Conservation (phyloP, 2,329 filamentous ascomycete species). For the Zalaria obscura region DNA sequence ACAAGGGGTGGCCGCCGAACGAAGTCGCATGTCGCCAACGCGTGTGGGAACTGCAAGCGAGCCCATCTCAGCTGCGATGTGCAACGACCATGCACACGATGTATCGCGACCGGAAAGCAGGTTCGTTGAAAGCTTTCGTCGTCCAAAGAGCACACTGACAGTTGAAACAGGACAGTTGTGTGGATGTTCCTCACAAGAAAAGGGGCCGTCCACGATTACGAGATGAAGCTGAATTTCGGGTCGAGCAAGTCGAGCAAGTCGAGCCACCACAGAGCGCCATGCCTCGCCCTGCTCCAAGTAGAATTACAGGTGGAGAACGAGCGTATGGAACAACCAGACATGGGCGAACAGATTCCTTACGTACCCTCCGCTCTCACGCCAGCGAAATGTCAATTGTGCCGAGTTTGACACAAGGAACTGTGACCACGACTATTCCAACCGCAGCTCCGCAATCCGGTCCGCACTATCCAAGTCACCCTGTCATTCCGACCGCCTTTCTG, state of each 20-base stretch:
- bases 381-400: background rate
- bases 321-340: slow-evolving; percentile 13
- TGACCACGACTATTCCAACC: background rate
- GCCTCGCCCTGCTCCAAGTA: no score
- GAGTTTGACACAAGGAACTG: background rate
- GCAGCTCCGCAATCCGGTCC: background rate
- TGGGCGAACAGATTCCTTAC: slow-evolving; percentile 17
- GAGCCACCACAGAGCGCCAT: background rate
- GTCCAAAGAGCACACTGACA: slow-evolving; percentile 1
- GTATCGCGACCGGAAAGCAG: slow-evolving; percentile 60
- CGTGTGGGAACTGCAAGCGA: slow-evolving; percentile 74
- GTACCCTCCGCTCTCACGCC: slow-evolving; percentile 14
- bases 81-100: slow-evolving; percentile 65
- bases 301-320: slow-evolving; percentile 4
- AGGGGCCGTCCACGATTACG: slow-evolving; percentile 63
- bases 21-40: slow-evolving; percentile 63
- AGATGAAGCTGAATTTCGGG: slow-evolving; percentile 37
- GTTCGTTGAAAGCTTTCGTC: slow-evolving; percentile 20
- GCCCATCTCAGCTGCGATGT: slow-evolving; percentile 58
- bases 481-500: slow-evolving; percentile 25
- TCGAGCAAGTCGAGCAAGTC: slow-evolving; percentile 1
- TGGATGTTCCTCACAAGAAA: slow-evolving; percentile 80
- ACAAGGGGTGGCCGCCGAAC: slow-evolving; percentile 13
- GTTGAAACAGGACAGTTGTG: slow-evolving; percentile 50
- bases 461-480: background rate